Base-by-base conservation (phyloP, 1,284 basidiomycete species). In the Gomphus bonarii region DNA sequence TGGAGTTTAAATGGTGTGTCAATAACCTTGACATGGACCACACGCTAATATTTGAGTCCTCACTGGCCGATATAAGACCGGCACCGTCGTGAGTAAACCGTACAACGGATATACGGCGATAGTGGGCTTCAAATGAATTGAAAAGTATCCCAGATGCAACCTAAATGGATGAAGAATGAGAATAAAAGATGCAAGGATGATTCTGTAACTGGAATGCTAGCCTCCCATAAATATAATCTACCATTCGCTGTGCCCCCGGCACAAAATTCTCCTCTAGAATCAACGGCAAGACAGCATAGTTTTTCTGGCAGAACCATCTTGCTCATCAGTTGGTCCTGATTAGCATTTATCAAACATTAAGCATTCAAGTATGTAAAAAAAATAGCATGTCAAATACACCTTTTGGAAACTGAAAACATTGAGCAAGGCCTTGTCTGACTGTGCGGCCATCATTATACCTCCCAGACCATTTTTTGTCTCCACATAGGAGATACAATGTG, bases 221-320 rank as follows among this genome's bases (percentile, higher is more conserved):
- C 92, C 87, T 97, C 93, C 95, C 95, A 99, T 1, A 99, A 71
- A 67, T 94, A 95, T 64, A 98, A 81, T 54, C 93, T 83, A 30
- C 95, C 95, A 65, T 90, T 88, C 1, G 79, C 71, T 0, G 91
- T 94, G 22, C 94, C 95, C 12, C 87, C 93, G 0, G 91, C 94
- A 63, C 90, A 89, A 63, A 85, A 90, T 20, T 76, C 72, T 2
- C 91, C 92, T 51, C 74, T 75, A 3, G 77, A 77, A 66, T 94
- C 91, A 5, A 90, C 68, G 2, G 87, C 76, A 43, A 97, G 77
- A 64, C 88, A 91, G 11, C 83, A 78, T 51, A 97, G 73, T 66
- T 88, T 91, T 68, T 97, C 93, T 0, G 95, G 92, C 0, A 97
- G 75, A 16, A 97, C 86, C 47, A 95, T 80, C 68, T 94, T 93